Base-by-base conservation (phyloP, 2,329 filamentous ascomycete genomes). In the Hortaea werneckii region DNA sequence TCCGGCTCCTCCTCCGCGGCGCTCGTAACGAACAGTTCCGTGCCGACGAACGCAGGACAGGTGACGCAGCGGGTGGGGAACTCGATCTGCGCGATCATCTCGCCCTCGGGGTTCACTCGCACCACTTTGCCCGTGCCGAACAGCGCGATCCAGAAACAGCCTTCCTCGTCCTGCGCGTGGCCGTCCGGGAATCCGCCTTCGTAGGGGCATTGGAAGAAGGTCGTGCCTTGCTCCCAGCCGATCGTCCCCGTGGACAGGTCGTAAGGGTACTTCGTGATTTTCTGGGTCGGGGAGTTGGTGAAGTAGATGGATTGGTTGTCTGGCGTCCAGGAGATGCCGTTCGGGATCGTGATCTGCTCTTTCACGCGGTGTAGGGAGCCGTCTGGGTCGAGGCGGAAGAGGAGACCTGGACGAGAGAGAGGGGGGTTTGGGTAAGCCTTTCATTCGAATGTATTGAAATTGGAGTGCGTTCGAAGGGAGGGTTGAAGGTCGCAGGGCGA, bases 121-220 rank as follows among this genome's bases (percentile, higher is more conserved):
- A 94, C 68, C 26, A 95, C 85, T 49, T 79, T 77, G 48, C 77
- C 72, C 51, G 83, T 85, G 44, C 87, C 87, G 61, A 87, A 92
- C n/a, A 92, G 73, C 6, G 87, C 85, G 50, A 85, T 82, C 89
- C 90, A 95, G 58, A 95, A 74, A 68, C 84, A 83, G n/a, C 87
- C 88, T 45, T 94, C 79, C 38, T 75, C 77, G 60, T 95, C 89
- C 58, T 94, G 77, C 51, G 83, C 82, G 67, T 90, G 89, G 2
- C 89, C 89, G 65, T 95, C 89, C 1, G 87, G 87, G 51, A 77
- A 73, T 5, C 69, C 71, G 9, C 79, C 78, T 41, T 82, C 82
- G 27, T 75, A 64, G 1, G 77, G 73, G 60, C 88, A 79, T 46
- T 75, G 70, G 68, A 88, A 90, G 67, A 88, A 87, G 34, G 82